phyloP scores from a whole-genome alignment of 768 basidiomycete genomes.

The Grammothele lineata region DNA sequence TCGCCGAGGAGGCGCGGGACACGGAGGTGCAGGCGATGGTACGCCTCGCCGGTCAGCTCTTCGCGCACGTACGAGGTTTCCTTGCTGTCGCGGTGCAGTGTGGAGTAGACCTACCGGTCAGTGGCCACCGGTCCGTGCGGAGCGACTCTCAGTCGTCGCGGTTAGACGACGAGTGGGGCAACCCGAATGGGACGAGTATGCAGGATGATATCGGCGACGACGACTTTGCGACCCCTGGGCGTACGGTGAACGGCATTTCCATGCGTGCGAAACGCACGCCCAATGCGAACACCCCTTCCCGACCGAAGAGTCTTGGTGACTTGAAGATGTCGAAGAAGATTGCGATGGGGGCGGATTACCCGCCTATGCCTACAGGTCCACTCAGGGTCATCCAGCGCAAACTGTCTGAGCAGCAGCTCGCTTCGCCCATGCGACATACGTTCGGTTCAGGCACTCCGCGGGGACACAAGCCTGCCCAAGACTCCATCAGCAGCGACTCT shows the following conservation, averaged over 20 bases:
- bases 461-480: constrained; percentile 20
- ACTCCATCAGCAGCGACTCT: constrained; percentile 67
- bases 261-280: constrained; percentile 8
- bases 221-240: constrained; percentile 8
- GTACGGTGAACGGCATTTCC: constrained; percentile 16
- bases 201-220: constrained; percentile 15
- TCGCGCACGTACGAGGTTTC: constrained; percentile 76
- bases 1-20: constrained; percentile 45
- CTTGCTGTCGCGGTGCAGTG: constrained; percentile 72
- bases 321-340: constrained; percentile 33
- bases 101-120: constrained; percentile 56
- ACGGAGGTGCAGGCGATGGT: constrained; percentile 75
- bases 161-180: constrained; percentile 29
- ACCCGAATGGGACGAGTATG: constrained; percentile 28
- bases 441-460: constrained; percentile 1
- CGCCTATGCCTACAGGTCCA: constrained; percentile 28
- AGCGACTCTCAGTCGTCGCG: constrained; percentile 29
- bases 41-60: constrained; percentile 73
- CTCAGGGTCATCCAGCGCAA: constrained; percentile 5
- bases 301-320: constrained; percentile 53
- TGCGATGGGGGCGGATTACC: constrained; percentile 33
- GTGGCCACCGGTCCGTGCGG: constrained; percentile 10
- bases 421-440: constrained; percentile 5
- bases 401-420: constrained; percentile 12
- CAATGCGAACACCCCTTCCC: constrained; percentile 25